These are phyloP conservation scores for Lactifluus echinatus DNA, from an alignment of 768 basidiomycete species.

Conservation along the genomic window DNA sequence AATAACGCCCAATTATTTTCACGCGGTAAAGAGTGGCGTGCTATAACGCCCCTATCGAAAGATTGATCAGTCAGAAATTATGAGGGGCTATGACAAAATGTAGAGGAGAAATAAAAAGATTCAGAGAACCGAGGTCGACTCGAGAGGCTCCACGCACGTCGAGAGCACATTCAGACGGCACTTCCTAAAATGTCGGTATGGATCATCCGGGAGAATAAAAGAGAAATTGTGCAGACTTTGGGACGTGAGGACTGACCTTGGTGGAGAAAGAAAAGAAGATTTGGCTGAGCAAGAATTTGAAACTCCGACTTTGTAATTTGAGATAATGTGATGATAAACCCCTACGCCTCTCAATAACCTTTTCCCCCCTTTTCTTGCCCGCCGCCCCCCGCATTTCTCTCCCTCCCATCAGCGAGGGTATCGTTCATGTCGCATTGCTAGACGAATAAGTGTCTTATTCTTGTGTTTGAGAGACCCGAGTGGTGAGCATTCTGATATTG, in stretches of 20 bases:
- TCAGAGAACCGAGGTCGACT: slow-evolving; percentile 23
- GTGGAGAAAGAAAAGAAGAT: slow-evolving; percentile 2
- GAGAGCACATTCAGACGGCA: slow-evolving; percentile 18
- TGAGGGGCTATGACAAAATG: background rate
- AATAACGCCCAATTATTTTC: background rate
- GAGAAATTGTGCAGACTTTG: background rate
- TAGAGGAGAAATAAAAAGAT: background rate
- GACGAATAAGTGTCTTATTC: background rate
- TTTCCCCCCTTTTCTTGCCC: slow-evolving; percentile 7
- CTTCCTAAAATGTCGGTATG: slow-evolving; percentile 21
- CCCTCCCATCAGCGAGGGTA: slow-evolving; percentile 4
- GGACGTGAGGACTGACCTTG: background rate
- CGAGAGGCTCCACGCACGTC: background rate
- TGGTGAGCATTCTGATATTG: slow-evolving; percentile 9
- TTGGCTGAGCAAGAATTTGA: slow-evolving; percentile 14
- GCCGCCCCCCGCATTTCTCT: background rate
- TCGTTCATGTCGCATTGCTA: background rate
- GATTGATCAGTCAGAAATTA: background rate
- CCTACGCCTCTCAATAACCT: background rate
- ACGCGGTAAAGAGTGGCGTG: background rate
- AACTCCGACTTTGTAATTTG: slow-evolving; percentile 15
- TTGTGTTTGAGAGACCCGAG: background rate
- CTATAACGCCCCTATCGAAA: background rate
- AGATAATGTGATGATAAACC: slow-evolving; percentile 7
- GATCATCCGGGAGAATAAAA: slow-evolving; percentile 8